These are phyloP conservation scores for Aristolochia californica DNA, from an alignment of 164 flowering plant genomes.

Conservation along the genomic window DNA sequence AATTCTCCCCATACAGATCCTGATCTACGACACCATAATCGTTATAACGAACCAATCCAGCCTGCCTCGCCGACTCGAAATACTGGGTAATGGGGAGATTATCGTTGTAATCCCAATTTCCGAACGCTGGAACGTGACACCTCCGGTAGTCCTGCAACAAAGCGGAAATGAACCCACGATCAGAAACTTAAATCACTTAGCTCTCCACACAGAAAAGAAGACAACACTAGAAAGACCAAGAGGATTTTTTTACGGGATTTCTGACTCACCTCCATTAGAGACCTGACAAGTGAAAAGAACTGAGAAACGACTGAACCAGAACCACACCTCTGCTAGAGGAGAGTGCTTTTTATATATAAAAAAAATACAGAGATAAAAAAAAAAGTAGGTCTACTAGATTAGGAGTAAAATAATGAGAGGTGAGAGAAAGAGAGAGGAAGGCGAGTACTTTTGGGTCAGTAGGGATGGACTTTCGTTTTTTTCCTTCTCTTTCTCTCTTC, in stretches of 20 bases:
- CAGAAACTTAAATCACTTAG: background rate
- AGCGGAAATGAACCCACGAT: background rate
- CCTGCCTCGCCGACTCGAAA: slow-evolving; percentile 58
- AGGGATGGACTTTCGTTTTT: background rate
- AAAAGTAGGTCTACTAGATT: background rate
- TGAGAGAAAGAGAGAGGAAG: background rate
- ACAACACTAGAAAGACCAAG: background rate
- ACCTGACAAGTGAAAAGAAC: background rate
- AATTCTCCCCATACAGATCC: slow-evolving; percentile 25
- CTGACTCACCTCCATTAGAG: slow-evolving; percentile 1
- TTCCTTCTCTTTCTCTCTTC: background rate
- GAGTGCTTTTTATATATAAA: background rate
- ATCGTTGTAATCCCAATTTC: slow-evolving; percentile 56
- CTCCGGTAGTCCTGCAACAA: slow-evolving; percentile 21
- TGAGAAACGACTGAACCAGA: background rate
- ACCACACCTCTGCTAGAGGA: background rate
- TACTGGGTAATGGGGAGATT: slow-evolving; percentile 59
- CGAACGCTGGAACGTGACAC: slow-evolving; percentile 49
- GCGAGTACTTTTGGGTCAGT: background rate
- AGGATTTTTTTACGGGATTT: background rate
- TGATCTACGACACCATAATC: slow-evolving; percentile 33
- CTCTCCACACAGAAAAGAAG: background rate
- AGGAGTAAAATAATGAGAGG: background rate
- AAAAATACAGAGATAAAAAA: background rate
- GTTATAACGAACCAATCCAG: slow-evolving; percentile 32